Base-by-base conservation (phyloP, 306 rosid species). In the Myrica gale region DNA sequence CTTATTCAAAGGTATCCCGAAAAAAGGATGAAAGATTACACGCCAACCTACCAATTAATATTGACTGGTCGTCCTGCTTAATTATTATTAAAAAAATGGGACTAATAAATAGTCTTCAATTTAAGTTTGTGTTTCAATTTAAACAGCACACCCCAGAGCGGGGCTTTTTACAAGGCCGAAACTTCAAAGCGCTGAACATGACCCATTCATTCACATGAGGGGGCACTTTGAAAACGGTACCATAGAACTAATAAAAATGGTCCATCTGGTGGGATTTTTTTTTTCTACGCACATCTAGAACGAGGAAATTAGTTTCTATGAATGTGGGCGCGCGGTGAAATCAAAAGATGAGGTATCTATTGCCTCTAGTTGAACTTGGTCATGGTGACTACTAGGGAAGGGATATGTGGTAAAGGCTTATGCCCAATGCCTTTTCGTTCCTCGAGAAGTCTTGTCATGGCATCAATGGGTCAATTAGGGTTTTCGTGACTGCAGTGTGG, bases 381-480 rank as follows among this genome's bases (percentile, higher is more conserved):
- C n/a, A n/a, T n/a, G 48, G 4, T 77, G 51, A 56, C 63, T 16
- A 76, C 84, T 6, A 87, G 91, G 91, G 84, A 83, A 87, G 91
- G 87, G 11, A 21, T 88, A 83, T 85, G 83, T 81, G 89, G 87
- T 79, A 60, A 72, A 79, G 87, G 87, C 48, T 37, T 26, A 26
- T 26, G 32, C 32, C 32, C 5, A 37, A 53, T 15, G 37, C n/a
- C 9, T 61, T 7, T 47, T 55, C 6, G 19, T 9, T 72, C 65
- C 50, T 3, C 5, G 44, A 32, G 13, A 51, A 68, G 52, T 69
- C 11, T 42, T 45, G 56, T 26, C 32, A 26, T 78, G 90, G 81
- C 78, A 62, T 32, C 70, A 82, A 81, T 47, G 53, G 68, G 70
- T 84, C 77, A 61, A 60, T 58, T 41, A 39, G 41, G 45, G 54